Evolutionary conservation across 176 grass and related monocot genomes (phyloP), one percentile per base, ranked within the genome.

Genomic region (Carex pumila): DNA sequence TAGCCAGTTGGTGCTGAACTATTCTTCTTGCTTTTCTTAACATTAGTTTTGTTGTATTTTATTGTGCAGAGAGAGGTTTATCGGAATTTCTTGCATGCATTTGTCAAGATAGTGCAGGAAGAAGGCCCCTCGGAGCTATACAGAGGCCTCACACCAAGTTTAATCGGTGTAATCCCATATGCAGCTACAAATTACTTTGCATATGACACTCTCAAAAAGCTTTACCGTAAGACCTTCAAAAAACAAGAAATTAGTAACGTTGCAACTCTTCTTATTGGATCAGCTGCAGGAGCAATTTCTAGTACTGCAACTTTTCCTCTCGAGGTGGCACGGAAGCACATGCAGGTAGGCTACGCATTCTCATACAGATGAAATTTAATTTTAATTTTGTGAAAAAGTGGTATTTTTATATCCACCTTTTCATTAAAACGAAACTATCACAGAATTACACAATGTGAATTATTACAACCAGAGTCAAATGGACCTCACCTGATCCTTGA

Each of bases 301-400:
- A 95, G 93, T 88, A 94, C 91, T 3, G 89, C 96, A 31, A 99
- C 96, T 60, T 99, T 99, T 80, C 96, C 96, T 1, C 93, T 99
- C 0, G 96, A 99, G 81, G 96, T 99, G 12, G 93, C 96, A 67
- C 89, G 96, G 22, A 99, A 99, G 81, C 96, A 95, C 72, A 99
- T 99, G 96, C 96, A 96, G 80, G 73, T 78, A 57, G 25, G 68
- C 17, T 71, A 1, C 32, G 52, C 73, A 36, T 78, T 36, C 47
- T 52, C 37, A 47, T 17, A 71, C 39, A 47, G 17, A 75, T 31
- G 71, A 54, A 54, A 6, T 67, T 67, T 13, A 15, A 31, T 54
- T 53, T 75, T 71, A 47, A 75, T 75, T 75, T 75, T 54, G 11
- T 54, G 18, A 25, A 52, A 74, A 30, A 67, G 6, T 50, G 47